Conservation (phyloP, 192 early-diverging fungal genomes). For the Chytriomyces sp. region DNA sequence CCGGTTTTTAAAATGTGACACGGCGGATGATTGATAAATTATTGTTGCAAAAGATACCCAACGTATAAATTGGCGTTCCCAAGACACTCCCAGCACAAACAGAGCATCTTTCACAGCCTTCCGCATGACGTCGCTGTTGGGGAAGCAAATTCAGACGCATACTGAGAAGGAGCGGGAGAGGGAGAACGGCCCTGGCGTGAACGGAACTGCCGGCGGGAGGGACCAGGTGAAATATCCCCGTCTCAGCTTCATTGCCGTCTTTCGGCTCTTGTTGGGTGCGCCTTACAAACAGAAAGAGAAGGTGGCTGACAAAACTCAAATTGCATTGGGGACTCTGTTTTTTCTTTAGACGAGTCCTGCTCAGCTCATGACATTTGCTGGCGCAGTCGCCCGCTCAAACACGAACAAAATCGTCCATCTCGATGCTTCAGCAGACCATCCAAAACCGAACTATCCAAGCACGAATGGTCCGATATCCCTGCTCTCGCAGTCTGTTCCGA, state of each 20-base stretch:
- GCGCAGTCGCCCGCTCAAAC: background rate
- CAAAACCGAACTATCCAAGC: background rate
- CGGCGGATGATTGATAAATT: no score
- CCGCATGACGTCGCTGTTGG: no score
- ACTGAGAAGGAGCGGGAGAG: no score
- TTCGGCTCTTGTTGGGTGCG: background rate
- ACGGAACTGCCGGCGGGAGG: background rate
- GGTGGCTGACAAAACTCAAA: background rate
- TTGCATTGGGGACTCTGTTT: background rate
- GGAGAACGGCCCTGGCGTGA: background rate
- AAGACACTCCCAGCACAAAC: no score
- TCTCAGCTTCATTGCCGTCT: background rate
- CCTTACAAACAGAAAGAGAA: background rate
- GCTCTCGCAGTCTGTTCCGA: slow-evolving; percentile 25
- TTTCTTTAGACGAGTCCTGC: background rate
- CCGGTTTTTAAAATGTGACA: no score
- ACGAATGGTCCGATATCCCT: no score
- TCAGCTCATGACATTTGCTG: background rate
- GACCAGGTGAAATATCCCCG: no score
- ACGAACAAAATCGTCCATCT: background rate
- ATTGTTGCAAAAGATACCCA: no score
- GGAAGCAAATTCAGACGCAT: no score
- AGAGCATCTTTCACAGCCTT: no score
- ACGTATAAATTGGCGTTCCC: no score
- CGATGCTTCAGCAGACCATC: background rate